Percentiles rank a stretch among this genome's conserved stretches.
Evolutionary conservation across 345 rosid species (phyloP).

Genomic region (Hibiscus trionum): DNA sequence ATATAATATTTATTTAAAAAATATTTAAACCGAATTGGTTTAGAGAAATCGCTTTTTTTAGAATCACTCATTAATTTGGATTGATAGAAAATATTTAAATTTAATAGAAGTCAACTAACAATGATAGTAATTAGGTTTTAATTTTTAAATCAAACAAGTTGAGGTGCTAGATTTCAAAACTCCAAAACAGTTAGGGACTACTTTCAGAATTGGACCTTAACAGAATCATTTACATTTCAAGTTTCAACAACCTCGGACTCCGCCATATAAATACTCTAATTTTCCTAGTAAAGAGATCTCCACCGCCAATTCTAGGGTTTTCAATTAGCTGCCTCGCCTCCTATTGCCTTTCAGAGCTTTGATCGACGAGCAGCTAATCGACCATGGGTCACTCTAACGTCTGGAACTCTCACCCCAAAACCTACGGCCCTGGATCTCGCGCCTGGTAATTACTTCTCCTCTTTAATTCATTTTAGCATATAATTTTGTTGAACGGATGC

Average conservation of each 20-base stretch:
- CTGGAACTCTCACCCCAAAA: constrained; percentile 53
- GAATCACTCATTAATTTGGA: no score
- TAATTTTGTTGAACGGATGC: not conserved
- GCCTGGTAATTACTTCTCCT: constrained; percentile 23
- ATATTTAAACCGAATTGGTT: no score
- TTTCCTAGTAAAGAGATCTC: not conserved
- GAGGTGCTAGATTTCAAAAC: not conserved
- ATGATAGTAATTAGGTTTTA: no score
- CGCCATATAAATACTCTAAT: not conserved
- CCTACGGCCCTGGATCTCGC: constrained; percentile 50
- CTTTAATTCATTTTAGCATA: not conserved
- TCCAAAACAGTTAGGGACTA: no score
- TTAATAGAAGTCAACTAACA: no score
- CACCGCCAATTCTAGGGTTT: not conserved
- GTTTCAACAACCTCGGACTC: not conserved
- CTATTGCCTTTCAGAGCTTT: not conserved
- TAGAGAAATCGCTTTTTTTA: no score
- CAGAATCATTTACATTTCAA: no score
- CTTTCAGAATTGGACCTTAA: no score
- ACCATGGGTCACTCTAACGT: constrained; percentile 48
- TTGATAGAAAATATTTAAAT: no score
- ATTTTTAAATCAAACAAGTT: no score
- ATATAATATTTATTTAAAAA: no score
- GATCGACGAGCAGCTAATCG: not conserved
- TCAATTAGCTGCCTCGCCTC: no score